A percentile compares a stretch with the other conserved stretches of the same genome.
Conservation (phyloP, 2,329 filamentous ascomycete species). For the Aspergillus quadricinctus region DNA sequence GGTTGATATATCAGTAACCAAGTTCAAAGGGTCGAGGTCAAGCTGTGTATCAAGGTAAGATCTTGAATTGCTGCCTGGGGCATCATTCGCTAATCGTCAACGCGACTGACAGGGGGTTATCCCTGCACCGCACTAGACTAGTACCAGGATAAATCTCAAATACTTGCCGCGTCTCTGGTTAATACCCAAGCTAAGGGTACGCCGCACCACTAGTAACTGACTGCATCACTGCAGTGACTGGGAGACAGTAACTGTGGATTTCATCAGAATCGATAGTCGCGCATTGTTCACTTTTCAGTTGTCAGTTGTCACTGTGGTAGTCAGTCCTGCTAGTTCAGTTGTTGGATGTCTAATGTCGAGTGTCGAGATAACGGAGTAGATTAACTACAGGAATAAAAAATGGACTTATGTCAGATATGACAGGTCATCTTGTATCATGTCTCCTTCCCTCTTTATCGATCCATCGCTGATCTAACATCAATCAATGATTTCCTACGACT, state of each 20-base stretch:
- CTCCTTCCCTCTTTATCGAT: background rate
- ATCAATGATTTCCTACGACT: background rate
- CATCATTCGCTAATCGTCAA: constrained; percentile 4
- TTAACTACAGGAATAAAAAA: background rate
- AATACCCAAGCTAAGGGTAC: constrained; percentile 13
- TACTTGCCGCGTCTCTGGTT: constrained; percentile 27
- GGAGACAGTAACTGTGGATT: constrained; percentile 16
- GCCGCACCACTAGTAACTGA: constrained; percentile 5
- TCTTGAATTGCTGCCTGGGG: background rate
- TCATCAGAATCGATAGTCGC: constrained; percentile 17
- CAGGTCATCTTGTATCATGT: background rate
- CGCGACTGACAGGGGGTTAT: constrained; percentile 22
- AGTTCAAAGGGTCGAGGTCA: no score
- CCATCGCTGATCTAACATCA: background rate
- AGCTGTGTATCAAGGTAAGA: background rate
- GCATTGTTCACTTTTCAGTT: constrained; percentile 6
- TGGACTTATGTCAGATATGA: background rate
- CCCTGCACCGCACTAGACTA: constrained; percentile 19
- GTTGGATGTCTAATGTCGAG: no score
- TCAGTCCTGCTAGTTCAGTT: background rate
- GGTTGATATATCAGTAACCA: background rate
- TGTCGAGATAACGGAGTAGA: no score
- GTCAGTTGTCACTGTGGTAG: constrained; percentile 1
- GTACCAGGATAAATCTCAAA: constrained; percentile 33
- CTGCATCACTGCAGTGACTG: constrained; percentile 9